These are phyloP conservation scores for Penicillium bialowiezense DNA, from an alignment of 495 filamentous ascomycete species.

Conservation along the genomic window DNA sequence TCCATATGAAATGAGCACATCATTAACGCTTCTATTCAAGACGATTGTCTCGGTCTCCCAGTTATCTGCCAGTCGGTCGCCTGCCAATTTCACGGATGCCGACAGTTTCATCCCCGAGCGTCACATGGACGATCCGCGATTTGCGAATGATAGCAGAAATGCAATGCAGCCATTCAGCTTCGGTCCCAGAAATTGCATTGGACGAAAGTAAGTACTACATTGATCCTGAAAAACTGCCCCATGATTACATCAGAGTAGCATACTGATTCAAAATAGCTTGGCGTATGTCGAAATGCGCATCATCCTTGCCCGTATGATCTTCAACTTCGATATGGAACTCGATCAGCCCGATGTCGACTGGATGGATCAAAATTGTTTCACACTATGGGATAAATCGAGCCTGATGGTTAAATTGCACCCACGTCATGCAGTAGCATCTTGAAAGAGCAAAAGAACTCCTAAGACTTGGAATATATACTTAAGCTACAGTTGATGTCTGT, in stretches of 20 bases:
- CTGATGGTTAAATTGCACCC: constrained; percentile 33
- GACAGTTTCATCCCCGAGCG: constrained; percentile 52
- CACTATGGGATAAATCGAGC: constrained; percentile 40
- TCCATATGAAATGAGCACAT: neutral
- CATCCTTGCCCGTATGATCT: constrained; percentile 37
- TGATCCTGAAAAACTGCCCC: neutral
- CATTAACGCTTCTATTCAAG: constrained; percentile 23
- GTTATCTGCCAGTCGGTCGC: constrained; percentile 40
- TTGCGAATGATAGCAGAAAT: constrained; percentile 37
- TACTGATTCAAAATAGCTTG: constrained; percentile 19
- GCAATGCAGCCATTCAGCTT: constrained; percentile 54
- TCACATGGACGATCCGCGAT: constrained; percentile 35
- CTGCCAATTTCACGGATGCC: constrained; percentile 43
- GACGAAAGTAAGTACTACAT: constrained; percentile 44
- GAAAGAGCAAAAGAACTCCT: too few species aligned
- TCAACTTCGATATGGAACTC: constrained; percentile 41
- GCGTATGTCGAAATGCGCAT: constrained; percentile 45
- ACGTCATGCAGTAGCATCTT: neutral
- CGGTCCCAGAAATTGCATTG: constrained; percentile 60
- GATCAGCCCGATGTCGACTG: constrained; percentile 24
- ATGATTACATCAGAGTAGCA: too few species aligned
- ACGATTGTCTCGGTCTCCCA: constrained; percentile 46
- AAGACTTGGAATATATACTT: too few species aligned
- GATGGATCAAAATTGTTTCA: constrained; percentile 31
- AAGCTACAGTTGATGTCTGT: too few species aligned